phyloP scores from a whole-genome alignment of 108 stramenopile species.

The Discostella stelligeroides region DNA sequence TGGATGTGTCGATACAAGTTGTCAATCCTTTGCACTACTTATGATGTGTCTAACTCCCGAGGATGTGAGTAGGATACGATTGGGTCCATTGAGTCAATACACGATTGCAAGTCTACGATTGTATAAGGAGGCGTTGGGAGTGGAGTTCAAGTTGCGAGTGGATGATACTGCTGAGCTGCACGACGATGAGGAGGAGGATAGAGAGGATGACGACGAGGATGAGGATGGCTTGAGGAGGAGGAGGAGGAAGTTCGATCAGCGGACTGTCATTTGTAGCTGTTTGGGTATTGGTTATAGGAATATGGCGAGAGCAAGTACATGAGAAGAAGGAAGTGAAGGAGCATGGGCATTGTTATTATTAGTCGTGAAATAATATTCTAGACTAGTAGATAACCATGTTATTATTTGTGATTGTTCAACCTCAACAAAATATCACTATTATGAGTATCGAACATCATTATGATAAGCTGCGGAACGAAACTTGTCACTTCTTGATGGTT shows the following conservation, averaged over 20 bases:
- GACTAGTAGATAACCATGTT: too few relatives aligned
- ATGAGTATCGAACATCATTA: too few relatives aligned
- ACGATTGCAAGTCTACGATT: conserved; percentile 82
- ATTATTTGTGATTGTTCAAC: too few relatives aligned
- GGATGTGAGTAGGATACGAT: conserved; percentile 89
- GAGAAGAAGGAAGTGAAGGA: too few relatives aligned
- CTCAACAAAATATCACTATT: too few relatives aligned
- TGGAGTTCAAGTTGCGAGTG: conserved; percentile 84
- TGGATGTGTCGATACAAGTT: conserved; percentile 92
- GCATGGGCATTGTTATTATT: too few relatives aligned
- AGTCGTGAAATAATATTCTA: too few relatives aligned
- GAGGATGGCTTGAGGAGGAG: conserved; percentile 8
- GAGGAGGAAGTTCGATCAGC: conserved; percentile 23
- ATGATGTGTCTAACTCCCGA: conserved; percentile 97
- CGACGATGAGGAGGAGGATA: conserved; percentile 10
- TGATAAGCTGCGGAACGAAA: too few relatives aligned
- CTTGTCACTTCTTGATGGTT: too few relatives aligned
- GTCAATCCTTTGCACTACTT: conserved; percentile 86
- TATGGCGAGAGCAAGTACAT: conserved; percentile 85
- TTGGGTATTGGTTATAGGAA: conserved; percentile 88
- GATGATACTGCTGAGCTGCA: conserved; percentile 25
- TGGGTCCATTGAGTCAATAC: conserved; percentile 80
- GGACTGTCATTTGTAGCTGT: conserved; percentile 85
- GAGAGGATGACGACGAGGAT: conserved; percentile 30
- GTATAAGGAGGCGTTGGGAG: conserved; percentile 80